A percentile compares a stretch with the other conserved stretches of the same genome.
These are phyloP conservation scores for Capsicum rhomboideum DNA, from an alignment of 257 asterid genomes.

Conservation along the genomic window DNA sequence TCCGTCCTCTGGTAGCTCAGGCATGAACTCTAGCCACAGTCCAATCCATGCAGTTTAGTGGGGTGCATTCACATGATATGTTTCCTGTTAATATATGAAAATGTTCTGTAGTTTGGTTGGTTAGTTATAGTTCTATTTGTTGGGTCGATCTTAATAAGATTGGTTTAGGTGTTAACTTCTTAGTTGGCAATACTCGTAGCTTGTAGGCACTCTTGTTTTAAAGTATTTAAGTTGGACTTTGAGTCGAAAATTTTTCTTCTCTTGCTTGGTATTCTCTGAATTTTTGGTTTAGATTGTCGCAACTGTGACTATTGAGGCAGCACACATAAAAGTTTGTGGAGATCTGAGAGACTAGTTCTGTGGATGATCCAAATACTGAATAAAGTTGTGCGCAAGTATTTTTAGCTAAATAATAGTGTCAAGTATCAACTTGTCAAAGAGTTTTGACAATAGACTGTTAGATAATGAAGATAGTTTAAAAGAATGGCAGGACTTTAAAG, in stretches of 20 bases:
- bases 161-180: neutral
- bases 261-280: neutral
- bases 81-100: conserved; percentile 16
- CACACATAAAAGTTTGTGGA: neutral
- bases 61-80: conserved; percentile 10
- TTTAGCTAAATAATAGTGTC: neutral
- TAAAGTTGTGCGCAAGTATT: neutral
- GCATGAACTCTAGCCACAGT: conserved; percentile 57
- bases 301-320: neutral
- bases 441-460: neutral
- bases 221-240: neutral
- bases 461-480: neutral
- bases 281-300: neutral
- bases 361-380: neutral
- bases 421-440: neutral
- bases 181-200: neutral
- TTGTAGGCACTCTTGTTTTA: neutral
- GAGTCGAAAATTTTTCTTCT: neutral
- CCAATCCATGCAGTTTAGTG: conserved; percentile 70
- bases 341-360: neutral
- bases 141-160: conserved; percentile 4
- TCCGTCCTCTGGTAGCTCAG: conserved; percentile 47
- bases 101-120: conserved; percentile 13
- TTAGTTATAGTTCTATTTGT: conserved; percentile 14
- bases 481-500: neutral